Percentiles rank a stretch among this genome's conserved stretches.
phyloP scores from a whole-genome alignment of 495 filamentous ascomycete genomes.

The Glarea lozoyensis region DNA sequence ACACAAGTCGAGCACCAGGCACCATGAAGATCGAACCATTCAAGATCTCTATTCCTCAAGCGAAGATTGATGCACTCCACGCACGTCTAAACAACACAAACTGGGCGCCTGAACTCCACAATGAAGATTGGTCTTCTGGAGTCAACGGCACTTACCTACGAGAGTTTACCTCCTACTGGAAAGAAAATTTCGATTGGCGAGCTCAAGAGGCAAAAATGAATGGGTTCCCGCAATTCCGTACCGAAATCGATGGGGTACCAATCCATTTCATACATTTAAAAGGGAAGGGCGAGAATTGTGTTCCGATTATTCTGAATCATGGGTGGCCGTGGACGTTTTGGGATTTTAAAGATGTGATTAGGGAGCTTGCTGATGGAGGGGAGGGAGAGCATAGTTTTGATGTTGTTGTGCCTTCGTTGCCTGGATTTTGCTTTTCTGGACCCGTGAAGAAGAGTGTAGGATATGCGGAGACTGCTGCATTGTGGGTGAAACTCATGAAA shows the following conservation, averaged over 20 bases:
- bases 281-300: conserved; percentile 2
- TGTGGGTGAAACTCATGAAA: conserved; percentile 21
- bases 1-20: conserved; percentile 5
- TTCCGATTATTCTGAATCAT: conserved; percentile 9
- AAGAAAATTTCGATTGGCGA: conserved; percentile 37
- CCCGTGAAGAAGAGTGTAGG: conserved; percentile 19
- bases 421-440: conserved; percentile 27
- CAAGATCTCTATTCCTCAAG: conserved; percentile 4
- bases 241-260: conserved; percentile 30
- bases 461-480: conserved; percentile 12
- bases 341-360: conserved; percentile 5
- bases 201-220: conserved; percentile 42
- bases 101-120: not conserved
- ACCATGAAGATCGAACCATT: conserved; percentile 3
- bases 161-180: conserved; percentile 24
- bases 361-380: conserved; percentile 8
- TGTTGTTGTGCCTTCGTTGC: conserved; percentile 29
- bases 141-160: not conserved
- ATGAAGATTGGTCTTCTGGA: conserved; percentile 1
- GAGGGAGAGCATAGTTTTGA: conserved; percentile 26
- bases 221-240: conserved; percentile 44
- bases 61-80: conserved; percentile 1
- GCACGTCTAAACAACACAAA: conserved; percentile 1
- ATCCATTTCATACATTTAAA: conserved; percentile 11
- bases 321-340: conserved; percentile 26